Base-by-base conservation (phyloP, 164 flowering plant genomes). In the Brasenia schreberi region DNA sequence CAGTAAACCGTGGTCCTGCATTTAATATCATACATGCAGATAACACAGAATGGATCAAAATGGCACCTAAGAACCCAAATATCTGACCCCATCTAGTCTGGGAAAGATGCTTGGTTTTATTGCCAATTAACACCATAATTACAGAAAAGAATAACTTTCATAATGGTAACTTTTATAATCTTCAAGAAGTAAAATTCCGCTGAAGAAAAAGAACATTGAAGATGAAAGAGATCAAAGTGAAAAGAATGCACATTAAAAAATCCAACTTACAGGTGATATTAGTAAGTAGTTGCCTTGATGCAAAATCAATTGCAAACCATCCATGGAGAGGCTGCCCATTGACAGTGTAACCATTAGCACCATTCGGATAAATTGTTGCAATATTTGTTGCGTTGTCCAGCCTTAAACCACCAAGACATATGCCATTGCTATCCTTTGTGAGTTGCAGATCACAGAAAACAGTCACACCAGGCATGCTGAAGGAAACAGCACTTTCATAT, bases 371-470 rank as follows among this genome's bases (percentile, higher is more conserved):
- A 19, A 79, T 43, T 2, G 5, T 16, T 0, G 81, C 73, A 33
- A 87, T 80, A 65, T 71, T 81, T 27, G 99, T 91, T 0, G 86
- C 33, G 62, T 89, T 91, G 45, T 87, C 82, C 5, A 94, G 85
- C 64, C 69, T 73, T 49, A 87, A 42, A 42, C 81, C 81, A 1
- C 82, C 23, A 18, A 59, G 77, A 71, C 99, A 94, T 33, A 91
- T 72, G 17, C 92, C 96, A 0, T 64, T 11, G 0, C 81, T 81
- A 70, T 89, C 96, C 65, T 87, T 86, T n/a, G 95, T 81, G 5
- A 89, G 74, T 70, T 90, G 97, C 14, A 94, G 67, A 71, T 87
- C 86, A 79, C 98, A 94, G 66, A 73, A 79, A 62, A 85, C 23
- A 19, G 73, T 72, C 43, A 73, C 61, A 44, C 72, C 74, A 0